Evolutionary conservation across 768 basidiomycete species (phyloP).

Genomic region (Butyriboletus loyo): DNA sequence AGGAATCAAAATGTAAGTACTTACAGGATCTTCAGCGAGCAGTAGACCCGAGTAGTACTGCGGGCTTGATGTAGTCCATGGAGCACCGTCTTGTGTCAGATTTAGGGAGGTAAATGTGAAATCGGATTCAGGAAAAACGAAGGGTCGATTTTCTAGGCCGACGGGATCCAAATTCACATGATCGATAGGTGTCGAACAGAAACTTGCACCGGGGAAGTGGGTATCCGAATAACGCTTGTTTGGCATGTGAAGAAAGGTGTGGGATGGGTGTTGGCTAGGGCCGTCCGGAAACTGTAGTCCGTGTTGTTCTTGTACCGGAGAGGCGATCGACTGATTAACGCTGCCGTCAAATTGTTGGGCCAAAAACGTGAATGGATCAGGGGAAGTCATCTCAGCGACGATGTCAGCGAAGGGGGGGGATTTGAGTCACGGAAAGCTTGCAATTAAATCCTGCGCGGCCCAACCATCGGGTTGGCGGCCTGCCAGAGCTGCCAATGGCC

Average conservation of each 20-base stretch:
- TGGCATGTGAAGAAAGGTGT: neutral
- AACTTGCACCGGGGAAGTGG: neutral
- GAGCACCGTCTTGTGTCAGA: neutral
- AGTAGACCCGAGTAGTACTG: neutral
- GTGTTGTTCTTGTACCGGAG: neutral
- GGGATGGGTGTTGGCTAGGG: no score
- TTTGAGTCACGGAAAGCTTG: neutral
- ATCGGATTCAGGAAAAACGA: neutral
- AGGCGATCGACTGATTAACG: no score
- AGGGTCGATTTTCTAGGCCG: neutral
- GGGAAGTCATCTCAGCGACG: neutral
- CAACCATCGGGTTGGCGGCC: slow-evolving; percentile 9
- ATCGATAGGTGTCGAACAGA: neutral
- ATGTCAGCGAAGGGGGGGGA: neutral
- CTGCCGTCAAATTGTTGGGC: no score
- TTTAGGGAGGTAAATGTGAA: neutral
- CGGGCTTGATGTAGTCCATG: neutral
- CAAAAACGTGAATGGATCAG: fast-evolving
- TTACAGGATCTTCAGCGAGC: neutral
- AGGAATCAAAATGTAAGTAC: neutral
- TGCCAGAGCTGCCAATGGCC: slow-evolving; percentile 1
- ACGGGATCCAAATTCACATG: neutral
- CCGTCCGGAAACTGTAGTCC: neutral
- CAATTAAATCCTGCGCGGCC: neutral
- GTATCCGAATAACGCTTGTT: neutral